Percentiles rank a stretch among this genome's conserved stretches.
Conservation (phyloP, 78 protist species). For the Dictyostelium purpureum region DNA sequence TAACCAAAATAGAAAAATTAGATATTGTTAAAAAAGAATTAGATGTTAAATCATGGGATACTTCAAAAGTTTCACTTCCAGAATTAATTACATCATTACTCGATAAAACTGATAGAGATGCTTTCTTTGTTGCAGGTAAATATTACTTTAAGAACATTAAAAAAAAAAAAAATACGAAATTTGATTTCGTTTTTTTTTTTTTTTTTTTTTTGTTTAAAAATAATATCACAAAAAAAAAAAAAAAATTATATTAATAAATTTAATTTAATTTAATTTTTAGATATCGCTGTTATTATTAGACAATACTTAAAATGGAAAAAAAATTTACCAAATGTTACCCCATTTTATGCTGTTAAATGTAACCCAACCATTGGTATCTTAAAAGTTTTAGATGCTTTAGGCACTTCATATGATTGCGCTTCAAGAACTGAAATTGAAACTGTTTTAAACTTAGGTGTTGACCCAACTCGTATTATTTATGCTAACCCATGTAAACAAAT, state of each 20-base stretch:
- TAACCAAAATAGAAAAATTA: constrained; percentile 24
- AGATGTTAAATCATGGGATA: constrained; percentile 56
- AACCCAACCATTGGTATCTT: constrained; percentile 86
- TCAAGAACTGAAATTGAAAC: constrained; percentile 82
- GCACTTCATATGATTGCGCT: constrained; percentile 95
- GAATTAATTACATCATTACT: constrained; percentile 33
- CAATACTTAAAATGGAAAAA: constrained; percentile 78
- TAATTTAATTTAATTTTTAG: neutral
- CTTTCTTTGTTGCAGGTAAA: constrained; percentile 73
- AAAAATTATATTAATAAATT: neutral
- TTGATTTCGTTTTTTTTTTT: too few relatives aligned
- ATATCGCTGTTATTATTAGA: constrained; percentile 53
- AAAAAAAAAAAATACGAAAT: neutral
- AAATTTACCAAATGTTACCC: constrained; percentile 90
- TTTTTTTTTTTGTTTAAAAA: neutral
- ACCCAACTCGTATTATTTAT: constrained; percentile 88
- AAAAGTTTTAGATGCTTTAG: constrained; percentile 84
- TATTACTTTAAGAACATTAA: neutral
- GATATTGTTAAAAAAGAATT: constrained; percentile 44
- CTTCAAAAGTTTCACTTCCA: neutral
- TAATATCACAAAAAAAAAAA: neutral
- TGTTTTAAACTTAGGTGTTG: constrained; percentile 78
- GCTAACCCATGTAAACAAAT: constrained; percentile 96
- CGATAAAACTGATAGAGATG: constrained; percentile 76
- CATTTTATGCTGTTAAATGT: constrained; percentile 96